Evolutionary conservation across 1,284 basidiomycete genomes (phyloP).

Genomic region (Malassezia sympodialis): DNA sequence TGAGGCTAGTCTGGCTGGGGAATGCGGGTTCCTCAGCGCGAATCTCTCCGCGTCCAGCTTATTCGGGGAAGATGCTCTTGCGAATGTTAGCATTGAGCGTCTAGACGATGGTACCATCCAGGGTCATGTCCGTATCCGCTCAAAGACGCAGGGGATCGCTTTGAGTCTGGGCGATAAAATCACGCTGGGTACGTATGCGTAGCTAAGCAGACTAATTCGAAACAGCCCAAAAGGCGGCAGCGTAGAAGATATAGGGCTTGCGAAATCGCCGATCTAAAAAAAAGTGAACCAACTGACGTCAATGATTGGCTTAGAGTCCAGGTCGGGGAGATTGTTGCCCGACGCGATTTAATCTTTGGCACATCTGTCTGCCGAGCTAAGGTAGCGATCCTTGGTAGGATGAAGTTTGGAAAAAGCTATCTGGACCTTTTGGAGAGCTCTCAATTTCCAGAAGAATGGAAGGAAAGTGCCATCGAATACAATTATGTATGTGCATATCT

Average conservation of each 20-base stretch:
- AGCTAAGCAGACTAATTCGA: not conserved
- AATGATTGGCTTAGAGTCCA: not conserved
- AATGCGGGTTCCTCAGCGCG: slow-evolving; percentile 84
- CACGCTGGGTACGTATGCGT: slow-evolving; percentile 22
- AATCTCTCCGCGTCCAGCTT: slow-evolving; percentile 85
- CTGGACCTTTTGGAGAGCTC: slow-evolving; percentile 57
- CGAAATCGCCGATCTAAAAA: not conserved
- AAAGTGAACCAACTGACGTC: not conserved
- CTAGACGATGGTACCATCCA: slow-evolving; percentile 56
- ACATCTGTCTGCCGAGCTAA: not conserved
- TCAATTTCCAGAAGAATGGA: slow-evolving; percentile 64
- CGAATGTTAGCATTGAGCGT: slow-evolving; percentile 87
- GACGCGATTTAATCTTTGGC: not conserved
- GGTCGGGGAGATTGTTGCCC: too few relatives aligned
- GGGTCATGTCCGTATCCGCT: slow-evolving; percentile 44
- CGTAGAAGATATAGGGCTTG: not conserved
- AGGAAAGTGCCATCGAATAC: slow-evolving; percentile 73
- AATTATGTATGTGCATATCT: slow-evolving; percentile 55
- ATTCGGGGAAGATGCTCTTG: slow-evolving; percentile 94
- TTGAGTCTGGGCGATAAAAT: slow-evolving; percentile 84
- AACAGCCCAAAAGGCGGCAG: slow-evolving; percentile 14
- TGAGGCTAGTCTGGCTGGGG: slow-evolving; percentile 76
- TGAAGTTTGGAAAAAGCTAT: slow-evolving; percentile 77
- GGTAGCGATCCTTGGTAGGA: slow-evolving; percentile 33
- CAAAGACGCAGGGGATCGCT: slow-evolving; percentile 58